A percentile compares a stretch with the other conserved stretches of the same genome.
Conservation (phyloP, 164 flowering plant species). For the Magnolia sinica region DNA sequence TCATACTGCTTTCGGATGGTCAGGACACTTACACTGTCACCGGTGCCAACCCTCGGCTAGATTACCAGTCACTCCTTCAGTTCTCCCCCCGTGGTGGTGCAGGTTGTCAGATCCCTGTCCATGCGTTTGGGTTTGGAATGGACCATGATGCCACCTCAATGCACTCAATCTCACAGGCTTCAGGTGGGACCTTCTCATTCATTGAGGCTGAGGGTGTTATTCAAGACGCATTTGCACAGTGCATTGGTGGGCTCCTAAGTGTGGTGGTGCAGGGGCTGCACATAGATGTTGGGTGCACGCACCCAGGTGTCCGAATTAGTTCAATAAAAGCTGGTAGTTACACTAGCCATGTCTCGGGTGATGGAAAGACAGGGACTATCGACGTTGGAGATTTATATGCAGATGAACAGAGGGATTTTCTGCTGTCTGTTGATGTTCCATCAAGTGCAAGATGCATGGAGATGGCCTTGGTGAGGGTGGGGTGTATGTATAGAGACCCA, state of each 20-base stretch:
- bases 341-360: conserved; percentile 27
- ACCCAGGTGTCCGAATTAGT: conserved; percentile 39
- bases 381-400: conserved; percentile 86
- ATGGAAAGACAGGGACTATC: conserved; percentile 44
- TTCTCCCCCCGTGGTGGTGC: conserved; percentile 31
- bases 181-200: conserved; percentile 98
- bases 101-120: conserved; percentile 68
- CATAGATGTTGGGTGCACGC: conserved; percentile 50
- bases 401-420: conserved; percentile 88
- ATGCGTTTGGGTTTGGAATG: conserved; percentile 87
- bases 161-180: conserved; percentile 83
- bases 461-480: conserved; percentile 52
- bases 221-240: conserved; percentile 98
- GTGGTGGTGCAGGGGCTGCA: conserved; percentile 74
- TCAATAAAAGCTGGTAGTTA: conserved; percentile 85
- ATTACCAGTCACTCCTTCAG: conserved; percentile 62
- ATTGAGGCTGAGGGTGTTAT: conserved; percentile 81
- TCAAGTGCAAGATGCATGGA: conserved; percentile 29
- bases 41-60: conserved; percentile 24
- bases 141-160: conserved; percentile 89
- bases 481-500: conserved; percentile 62
- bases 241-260: conserved; percentile 92
- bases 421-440: conserved; percentile 59
- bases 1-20: conserved; percentile 88
- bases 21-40: conserved; percentile 71